These are phyloP conservation scores for Hymenoscyphus scutula DNA, from an alignment of 2,329 filamentous ascomycete species.

Conservation along the genomic window DNA sequence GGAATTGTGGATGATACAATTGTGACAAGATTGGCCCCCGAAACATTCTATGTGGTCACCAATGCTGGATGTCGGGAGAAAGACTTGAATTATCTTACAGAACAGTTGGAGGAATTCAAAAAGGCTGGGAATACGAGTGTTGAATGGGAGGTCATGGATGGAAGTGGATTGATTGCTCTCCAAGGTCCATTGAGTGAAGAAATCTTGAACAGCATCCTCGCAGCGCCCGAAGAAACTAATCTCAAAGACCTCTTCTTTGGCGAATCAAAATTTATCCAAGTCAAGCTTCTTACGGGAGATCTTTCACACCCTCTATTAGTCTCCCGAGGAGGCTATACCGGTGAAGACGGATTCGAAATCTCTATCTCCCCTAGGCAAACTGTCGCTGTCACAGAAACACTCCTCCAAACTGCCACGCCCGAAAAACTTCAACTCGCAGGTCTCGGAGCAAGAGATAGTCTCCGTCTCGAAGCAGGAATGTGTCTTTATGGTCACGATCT, in stretches of 20 bases:
- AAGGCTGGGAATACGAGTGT: constrained; percentile 55
- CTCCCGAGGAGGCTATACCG: constrained; percentile 90
- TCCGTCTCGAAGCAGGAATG: constrained; percentile 95
- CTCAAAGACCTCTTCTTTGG: constrained; percentile 80
- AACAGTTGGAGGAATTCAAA: constrained; percentile 63
- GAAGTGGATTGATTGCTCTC: constrained; percentile 78
- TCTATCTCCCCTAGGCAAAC: constrained; percentile 71
- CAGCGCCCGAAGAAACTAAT: constrained; percentile 43
- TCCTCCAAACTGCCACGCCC: constrained; percentile 51
- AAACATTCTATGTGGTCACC: constrained; percentile 88
- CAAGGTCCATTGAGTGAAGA: constrained; percentile 78
- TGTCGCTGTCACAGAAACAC: constrained; percentile 62
- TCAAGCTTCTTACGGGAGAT: constrained; percentile 57
- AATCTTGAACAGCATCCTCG: constrained; percentile 65
- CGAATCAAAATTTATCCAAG: constrained; percentile 62
- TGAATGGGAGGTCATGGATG: constrained; percentile 67
- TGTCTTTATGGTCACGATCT: constrained; percentile 99
- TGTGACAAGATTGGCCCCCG: constrained; percentile 72
- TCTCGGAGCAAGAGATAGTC: constrained; percentile 84
- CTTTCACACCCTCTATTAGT: constrained; percentile 61
- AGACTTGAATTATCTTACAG: constrained; percentile 73
- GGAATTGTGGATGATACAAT: constrained; percentile 96
- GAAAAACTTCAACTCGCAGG: constrained; percentile 74
- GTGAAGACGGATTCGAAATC: constrained; percentile 97
- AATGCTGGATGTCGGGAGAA: constrained; percentile 92